Percentiles rank a stretch among this genome's conserved stretches.
Conservation (phyloP, 1,284 basidiomycete genomes). For the Wolfiporia cocos region DNA sequence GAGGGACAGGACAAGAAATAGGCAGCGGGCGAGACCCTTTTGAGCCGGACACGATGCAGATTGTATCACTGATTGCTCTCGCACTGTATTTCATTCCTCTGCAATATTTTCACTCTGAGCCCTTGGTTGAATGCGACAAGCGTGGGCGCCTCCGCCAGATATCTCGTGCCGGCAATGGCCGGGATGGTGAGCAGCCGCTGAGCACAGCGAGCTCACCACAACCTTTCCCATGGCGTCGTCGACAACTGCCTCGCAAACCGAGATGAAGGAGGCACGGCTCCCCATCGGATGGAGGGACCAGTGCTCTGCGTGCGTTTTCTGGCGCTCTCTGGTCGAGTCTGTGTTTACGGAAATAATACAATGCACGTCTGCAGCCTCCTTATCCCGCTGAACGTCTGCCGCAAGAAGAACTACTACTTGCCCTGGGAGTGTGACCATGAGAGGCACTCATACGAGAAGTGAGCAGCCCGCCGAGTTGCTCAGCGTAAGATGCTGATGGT, state of each 20-base stretch:
- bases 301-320: slow-evolving; percentile 78
- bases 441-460: slow-evolving; percentile 74
- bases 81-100: neutral
- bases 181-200: neutral
- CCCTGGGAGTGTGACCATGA: slow-evolving; percentile 85
- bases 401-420: slow-evolving; percentile 64
- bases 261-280: slow-evolving; percentile 72
- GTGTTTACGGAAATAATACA: neutral
- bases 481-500: neutral
- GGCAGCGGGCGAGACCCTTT: too few relatives aligned
- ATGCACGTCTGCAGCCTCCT: slow-evolving; percentile 49
- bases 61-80: neutral
- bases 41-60: neutral
- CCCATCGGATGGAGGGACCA: slow-evolving; percentile 86
- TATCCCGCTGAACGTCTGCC: slow-evolving; percentile 81
- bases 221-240: slow-evolving; percentile 50
- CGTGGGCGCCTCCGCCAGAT: too few relatives aligned
- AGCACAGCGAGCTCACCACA: neutral
- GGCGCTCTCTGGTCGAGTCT: neutral
- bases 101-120: neutral
- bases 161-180: too few relatives aligned
- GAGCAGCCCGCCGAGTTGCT: slow-evolving; percentile 27
- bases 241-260: slow-evolving; percentile 77
- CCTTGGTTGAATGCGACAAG: too few relatives aligned
- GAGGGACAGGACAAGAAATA: slow-evolving; percentile 24